Evolutionary conservation across 495 filamentous ascomycete genomes (phyloP).

Genomic region (Aspergillus ellipticus): DNA sequence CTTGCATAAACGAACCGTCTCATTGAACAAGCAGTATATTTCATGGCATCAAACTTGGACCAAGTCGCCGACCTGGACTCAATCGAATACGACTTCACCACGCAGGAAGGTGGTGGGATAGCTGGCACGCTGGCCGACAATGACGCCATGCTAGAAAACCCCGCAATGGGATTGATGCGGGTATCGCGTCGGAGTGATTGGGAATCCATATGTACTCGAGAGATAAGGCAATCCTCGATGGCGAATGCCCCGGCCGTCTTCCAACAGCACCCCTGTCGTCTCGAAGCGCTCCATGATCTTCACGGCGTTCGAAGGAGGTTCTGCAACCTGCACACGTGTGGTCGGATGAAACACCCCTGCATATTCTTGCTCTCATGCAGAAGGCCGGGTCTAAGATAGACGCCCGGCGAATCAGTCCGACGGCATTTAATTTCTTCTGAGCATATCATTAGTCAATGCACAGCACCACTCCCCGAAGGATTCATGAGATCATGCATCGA

Average conservation of each 20-base stretch:
- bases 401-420: not conserved
- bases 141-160: not conserved
- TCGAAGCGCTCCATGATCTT: slow-evolving; percentile 3
- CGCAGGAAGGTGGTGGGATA: not conserved
- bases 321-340: slow-evolving; percentile 9
- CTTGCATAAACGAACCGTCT: not conserved
- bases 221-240: not conserved
- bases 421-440: not conserved
- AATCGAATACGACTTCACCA: too few relatives aligned
- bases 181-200: not conserved
- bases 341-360: slow-evolving; percentile 6
- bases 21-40: not conserved
- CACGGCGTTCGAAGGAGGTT: not conserved
- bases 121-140: not conserved
- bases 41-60: too few relatives aligned
- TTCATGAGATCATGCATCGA: slow-evolving; percentile 6
- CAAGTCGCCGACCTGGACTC: too few relatives aligned
- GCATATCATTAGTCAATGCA: not conserved
- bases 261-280: not conserved
- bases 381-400: not conserved
- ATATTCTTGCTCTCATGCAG: not conserved
- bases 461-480: not conserved
- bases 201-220: too few relatives aligned
- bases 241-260: not conserved
- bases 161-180: not conserved